Evolutionary conservation across 202 grass and related monocot genomes (phyloP), one percentile per base, ranked within the genome.

Genomic region (Musa balbisiana): DNA sequence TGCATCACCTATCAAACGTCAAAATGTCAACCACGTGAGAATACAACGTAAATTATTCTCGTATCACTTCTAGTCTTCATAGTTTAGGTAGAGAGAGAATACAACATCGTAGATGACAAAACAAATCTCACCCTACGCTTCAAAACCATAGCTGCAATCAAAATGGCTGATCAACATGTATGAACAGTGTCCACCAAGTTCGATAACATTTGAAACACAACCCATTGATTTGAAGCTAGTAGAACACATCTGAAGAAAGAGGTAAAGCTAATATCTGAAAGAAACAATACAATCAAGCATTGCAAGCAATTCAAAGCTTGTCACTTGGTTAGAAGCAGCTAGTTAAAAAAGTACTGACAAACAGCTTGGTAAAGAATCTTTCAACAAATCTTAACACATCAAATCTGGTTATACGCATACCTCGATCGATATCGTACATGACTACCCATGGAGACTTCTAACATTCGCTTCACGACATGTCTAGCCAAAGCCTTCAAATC

Each of bases 361-460:
- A 43, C 33, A 43, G 4, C 67, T 70, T 49, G 67, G 10, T 22
- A 56, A 74, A 74, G 52, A 74, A 74, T 74, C 19, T 58, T 58
- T 50, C 22, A 74, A 74, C 53, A 33, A 74, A 74, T 74, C 21
- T 74, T 74, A 58, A 22, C 11, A 58, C 23, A 56, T 56, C n/a
- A 22, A 51, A 71, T 71, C 16, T 71, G 68, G 68, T 43, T 8
- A 52, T 71, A 52, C 17, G 23, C 53, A 56, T 19, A 51, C 49
- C 25, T 22, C 13, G 10, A 43, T 43, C 5, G 33, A 19, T 55
- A 74, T 74, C 33, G 72, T 56, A 74, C 72, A 74, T 56, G 53
- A 55, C 52, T 11, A 58, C 53, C 52, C 49, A 70, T 55, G 23
- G 56, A 74, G 53, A 13, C 53, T 74, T 27, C 53, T 74, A 55